phyloP scores from a whole-genome alignment of 2,329 filamentous ascomycete species.

The Blumeria hordei region DNA sequence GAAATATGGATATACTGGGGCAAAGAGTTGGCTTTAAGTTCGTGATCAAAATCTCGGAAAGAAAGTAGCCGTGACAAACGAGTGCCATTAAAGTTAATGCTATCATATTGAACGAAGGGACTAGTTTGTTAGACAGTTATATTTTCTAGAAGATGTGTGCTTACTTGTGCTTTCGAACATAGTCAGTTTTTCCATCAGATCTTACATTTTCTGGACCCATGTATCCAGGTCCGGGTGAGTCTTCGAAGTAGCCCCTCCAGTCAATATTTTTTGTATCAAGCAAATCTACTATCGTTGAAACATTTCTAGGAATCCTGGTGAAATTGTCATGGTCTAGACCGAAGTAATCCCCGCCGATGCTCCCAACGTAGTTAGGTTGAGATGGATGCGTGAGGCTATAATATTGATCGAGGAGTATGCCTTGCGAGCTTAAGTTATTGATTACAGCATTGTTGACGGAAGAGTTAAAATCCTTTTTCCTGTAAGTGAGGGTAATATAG shows the following conservation, averaged over 20 bases:
- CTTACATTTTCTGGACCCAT: slow-evolving; percentile 19
- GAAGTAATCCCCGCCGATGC: slow-evolving; percentile 23
- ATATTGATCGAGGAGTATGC: slow-evolving; percentile 21
- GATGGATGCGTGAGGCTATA: slow-evolving; percentile 22
- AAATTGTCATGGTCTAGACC: slow-evolving; percentile 22
- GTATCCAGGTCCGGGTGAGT: slow-evolving; percentile 21
- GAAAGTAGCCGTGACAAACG: slow-evolving; percentile 36
- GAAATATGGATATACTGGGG: slow-evolving; percentile 42
- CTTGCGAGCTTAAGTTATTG: slow-evolving; percentile 19
- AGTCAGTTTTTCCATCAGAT: slow-evolving; percentile 13
- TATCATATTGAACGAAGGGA: slow-evolving; percentile 26
- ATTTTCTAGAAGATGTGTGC: background rate
- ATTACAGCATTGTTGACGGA: slow-evolving; percentile 19
- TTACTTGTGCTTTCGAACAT: slow-evolving; percentile 15
- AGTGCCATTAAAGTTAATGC: slow-evolving; percentile 23
- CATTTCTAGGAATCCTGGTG: slow-evolving; percentile 20
- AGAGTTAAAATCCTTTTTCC: slow-evolving; percentile 19
- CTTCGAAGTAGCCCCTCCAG: slow-evolving; percentile 24
- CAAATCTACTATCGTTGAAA: slow-evolving; percentile 23
- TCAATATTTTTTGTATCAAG: slow-evolving; percentile 19
- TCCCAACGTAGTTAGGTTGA: slow-evolving; percentile 24
- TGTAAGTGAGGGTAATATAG: background rate
- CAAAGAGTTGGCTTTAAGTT: slow-evolving; percentile 28
- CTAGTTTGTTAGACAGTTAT: slow-evolving; percentile 6
- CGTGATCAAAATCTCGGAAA: slow-evolving; percentile 33